A percentile compares a stretch with the other conserved stretches of the same genome.
Conservation (phyloP, 257 asterid genomes). For the Catharanthus roseus region DNA sequence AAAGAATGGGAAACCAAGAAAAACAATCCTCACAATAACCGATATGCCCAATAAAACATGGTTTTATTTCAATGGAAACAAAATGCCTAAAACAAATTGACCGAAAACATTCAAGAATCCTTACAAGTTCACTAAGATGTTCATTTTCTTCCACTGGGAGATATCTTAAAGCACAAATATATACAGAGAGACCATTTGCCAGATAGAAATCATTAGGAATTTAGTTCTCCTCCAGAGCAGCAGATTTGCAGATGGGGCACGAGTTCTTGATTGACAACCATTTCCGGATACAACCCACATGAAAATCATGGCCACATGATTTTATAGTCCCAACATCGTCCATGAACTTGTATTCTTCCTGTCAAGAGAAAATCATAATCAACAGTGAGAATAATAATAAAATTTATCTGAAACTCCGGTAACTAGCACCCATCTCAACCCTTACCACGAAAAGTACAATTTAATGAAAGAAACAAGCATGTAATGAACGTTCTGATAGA, state of each 20-base stretch:
- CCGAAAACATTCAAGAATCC: conserved; percentile 14
- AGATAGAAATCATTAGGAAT: conserved; percentile 2
- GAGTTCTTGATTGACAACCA: conserved; percentile 70
- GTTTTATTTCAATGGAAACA: not conserved
- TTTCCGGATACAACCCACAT: conserved; percentile 55
- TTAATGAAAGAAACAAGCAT: not conserved
- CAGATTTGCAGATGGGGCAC: conserved; percentile 65
- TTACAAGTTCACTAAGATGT: conserved; percentile 17
- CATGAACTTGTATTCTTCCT: conserved; percentile 63
- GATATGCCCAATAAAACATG: not conserved
- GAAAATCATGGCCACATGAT: conserved; percentile 64
- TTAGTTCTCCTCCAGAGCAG: conserved; percentile 46
- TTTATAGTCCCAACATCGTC: conserved; percentile 58
- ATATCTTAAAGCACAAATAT: conserved; percentile 23
- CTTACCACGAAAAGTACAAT: not conserved
- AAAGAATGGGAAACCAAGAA: not conserved
- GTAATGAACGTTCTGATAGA: not conserved
- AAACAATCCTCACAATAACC: not conserved
- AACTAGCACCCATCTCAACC: too few relatives aligned
- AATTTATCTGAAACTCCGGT: not conserved
- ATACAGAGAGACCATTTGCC: conserved; percentile 23
- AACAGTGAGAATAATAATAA: not conserved
- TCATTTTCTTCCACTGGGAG: conserved; percentile 23
- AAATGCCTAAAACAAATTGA: conserved; percentile 2
- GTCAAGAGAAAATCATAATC: conserved; percentile 8